phyloP scores from a whole-genome alignment of 179 eudicot genomes.

The Sideroxylon spinosum region DNA sequence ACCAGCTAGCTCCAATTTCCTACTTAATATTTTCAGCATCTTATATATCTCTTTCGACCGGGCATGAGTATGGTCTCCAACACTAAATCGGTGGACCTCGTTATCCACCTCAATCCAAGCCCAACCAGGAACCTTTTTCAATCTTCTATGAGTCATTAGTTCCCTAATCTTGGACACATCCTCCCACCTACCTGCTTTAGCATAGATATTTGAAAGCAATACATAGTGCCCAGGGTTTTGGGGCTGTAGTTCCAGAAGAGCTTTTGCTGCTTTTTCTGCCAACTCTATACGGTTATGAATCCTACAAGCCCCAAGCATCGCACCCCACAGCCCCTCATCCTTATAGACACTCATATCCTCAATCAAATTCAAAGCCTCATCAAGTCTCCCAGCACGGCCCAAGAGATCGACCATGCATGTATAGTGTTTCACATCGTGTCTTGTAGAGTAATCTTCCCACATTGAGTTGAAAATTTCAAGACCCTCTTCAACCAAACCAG shows the following conservation, averaged over 20 bases:
- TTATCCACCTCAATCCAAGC: slow-evolving; percentile 72
- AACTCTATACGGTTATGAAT: slow-evolving; percentile 48
- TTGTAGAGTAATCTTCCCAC: slow-evolving; percentile 39
- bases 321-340: slow-evolving; percentile 61
- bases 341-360: slow-evolving; percentile 50
- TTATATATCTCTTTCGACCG: slow-evolving; percentile 44
- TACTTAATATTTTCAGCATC: slow-evolving; percentile 30
- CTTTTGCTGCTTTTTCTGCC: slow-evolving; percentile 55
- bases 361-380: slow-evolving; percentile 51
- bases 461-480: slow-evolving; percentile 40
- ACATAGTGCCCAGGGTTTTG: slow-evolving; percentile 69
- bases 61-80: slow-evolving; percentile 57
- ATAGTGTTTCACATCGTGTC: slow-evolving; percentile 65
- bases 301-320: slow-evolving; percentile 69
- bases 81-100: slow-evolving; percentile 53
- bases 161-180: slow-evolving; percentile 53
- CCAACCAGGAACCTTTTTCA: slow-evolving; percentile 73
- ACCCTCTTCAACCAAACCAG: slow-evolving; percentile 64
- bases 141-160: slow-evolving; percentile 46
- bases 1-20: slow-evolving; percentile 45
- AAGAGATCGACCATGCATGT: slow-evolving; percentile 79
- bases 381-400: slow-evolving; percentile 64
- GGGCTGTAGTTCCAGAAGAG: slow-evolving; percentile 54
- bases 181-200: slow-evolving; percentile 60
- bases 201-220: slow-evolving; percentile 64